Conservation (phyloP, 2,329 filamentous ascomycete genomes). For the Erysiphe pulchra region DNA sequence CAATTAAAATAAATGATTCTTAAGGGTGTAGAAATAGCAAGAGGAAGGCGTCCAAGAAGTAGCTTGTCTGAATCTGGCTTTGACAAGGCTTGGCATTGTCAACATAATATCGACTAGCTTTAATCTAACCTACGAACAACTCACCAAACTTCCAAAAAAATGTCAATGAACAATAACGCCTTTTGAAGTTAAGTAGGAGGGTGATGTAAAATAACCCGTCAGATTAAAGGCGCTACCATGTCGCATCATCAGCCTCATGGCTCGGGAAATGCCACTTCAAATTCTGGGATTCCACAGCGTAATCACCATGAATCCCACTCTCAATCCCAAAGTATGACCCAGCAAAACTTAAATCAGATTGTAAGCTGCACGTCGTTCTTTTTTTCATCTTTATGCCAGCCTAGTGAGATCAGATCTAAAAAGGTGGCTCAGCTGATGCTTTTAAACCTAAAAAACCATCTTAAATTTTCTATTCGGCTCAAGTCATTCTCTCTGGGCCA, state of each 20-base stretch:
- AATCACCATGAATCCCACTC: conserved; percentile 22
- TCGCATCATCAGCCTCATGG: conserved; percentile 19
- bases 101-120: too few relatives aligned
- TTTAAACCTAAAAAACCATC: neutral
- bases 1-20: too few relatives aligned
- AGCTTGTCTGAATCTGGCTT: too few relatives aligned
- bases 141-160: too few relatives aligned
- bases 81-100: too few relatives aligned
- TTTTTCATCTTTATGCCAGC: neutral
- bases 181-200: too few relatives aligned
- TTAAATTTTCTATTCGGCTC: neutral
- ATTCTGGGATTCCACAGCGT: conserved; percentile 20
- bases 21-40: too few relatives aligned
- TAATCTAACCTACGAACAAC: too few relatives aligned
- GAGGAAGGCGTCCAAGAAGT: too few relatives aligned
- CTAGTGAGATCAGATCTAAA: neutral
- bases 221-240: conserved; percentile 5
- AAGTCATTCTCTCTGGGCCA: neutral
- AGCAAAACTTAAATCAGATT: conserved; percentile 87
- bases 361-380: conserved; percentile 27
- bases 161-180: too few relatives aligned
- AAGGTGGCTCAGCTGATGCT: neutral
- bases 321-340: conserved; percentile 32
- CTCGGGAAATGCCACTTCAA: conserved; percentile 21
- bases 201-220: too few relatives aligned